Percentiles rank a stretch among this genome's conserved stretches.
Conservation (phyloP, 2,329 filamentous ascomycete genomes). For the Cytospora leucostoma region DNA sequence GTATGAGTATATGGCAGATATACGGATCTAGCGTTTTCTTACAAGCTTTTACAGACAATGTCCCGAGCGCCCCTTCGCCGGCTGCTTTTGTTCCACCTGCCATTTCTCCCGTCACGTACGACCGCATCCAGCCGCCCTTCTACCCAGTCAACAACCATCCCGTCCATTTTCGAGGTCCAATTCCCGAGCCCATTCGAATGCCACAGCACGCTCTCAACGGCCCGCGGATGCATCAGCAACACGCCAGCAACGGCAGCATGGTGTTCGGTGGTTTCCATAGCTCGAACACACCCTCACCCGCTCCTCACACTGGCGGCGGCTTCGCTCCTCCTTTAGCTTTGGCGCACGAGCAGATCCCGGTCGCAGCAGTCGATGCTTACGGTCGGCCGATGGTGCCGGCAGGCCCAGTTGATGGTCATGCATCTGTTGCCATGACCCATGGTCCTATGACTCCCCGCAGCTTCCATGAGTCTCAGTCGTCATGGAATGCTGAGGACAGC, state of each 20-base stretch:
- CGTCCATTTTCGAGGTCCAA: slow-evolving; percentile 21
- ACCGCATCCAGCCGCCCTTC: slow-evolving; percentile 30
- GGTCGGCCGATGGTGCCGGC: slow-evolving; percentile 40
- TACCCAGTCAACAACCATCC: slow-evolving; percentile 20
- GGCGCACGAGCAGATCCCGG: slow-evolving; percentile 28
- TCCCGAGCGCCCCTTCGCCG: slow-evolving; percentile 19
- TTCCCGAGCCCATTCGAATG: slow-evolving; percentile 23
- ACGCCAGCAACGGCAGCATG: slow-evolving; percentile 56
- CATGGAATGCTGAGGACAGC: slow-evolving; percentile 44
- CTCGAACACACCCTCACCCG: slow-evolving; percentile 61
- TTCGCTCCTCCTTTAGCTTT: slow-evolving; percentile 46
- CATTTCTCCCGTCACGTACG: slow-evolving; percentile 16
- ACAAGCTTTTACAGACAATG: slow-evolving; percentile 15
- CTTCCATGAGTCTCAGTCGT: slow-evolving; percentile 63
- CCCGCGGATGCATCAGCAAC: slow-evolving; percentile 50
- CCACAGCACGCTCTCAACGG: slow-evolving; percentile 35
- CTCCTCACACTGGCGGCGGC: slow-evolving; percentile 49
- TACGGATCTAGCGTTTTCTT: background rate
- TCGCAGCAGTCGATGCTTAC: slow-evolving; percentile 40
- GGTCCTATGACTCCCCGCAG: slow-evolving; percentile 61
- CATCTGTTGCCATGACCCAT: slow-evolving; percentile 40
- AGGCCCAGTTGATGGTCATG: slow-evolving; percentile 40
- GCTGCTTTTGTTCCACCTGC: slow-evolving; percentile 15
- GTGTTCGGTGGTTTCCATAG: slow-evolving; percentile 57
- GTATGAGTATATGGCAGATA: slow-evolving; percentile 15